Conservation (phyloP, 2,329 filamentous ascomycete species). For the Fusarium foetens region DNA sequence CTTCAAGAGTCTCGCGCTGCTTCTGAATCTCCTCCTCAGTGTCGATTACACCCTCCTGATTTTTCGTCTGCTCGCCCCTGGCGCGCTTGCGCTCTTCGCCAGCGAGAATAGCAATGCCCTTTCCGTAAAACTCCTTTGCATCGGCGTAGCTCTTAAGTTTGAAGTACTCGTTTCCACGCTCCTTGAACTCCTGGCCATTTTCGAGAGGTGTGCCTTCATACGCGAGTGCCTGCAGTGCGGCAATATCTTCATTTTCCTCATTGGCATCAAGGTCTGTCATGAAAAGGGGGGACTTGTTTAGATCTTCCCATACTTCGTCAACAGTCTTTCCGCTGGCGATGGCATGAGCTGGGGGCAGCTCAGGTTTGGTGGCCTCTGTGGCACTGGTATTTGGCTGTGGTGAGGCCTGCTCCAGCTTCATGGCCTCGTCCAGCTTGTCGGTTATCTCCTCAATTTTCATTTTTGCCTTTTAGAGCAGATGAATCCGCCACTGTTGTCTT, state of each 20-base stretch:
- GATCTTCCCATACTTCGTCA: slow-evolving; percentile 66
- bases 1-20: slow-evolving; percentile 75
- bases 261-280: slow-evolving; percentile 95
- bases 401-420: slow-evolving; percentile 38
- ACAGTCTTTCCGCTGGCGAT: slow-evolving; percentile 58
- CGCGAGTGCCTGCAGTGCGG: slow-evolving; percentile 87
- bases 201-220: slow-evolving; percentile 93
- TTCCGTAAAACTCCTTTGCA: slow-evolving; percentile 90
- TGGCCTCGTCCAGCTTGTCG: slow-evolving; percentile 53
- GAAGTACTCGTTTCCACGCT: slow-evolving; percentile 92
- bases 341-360: slow-evolving; percentile 59
- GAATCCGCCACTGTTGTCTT: background rate
- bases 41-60: slow-evolving; percentile 47
- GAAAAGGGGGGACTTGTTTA: slow-evolving; percentile 81
- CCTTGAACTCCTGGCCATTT: slow-evolving; percentile 84
- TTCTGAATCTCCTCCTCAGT: slow-evolving; percentile 66
- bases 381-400: background rate
- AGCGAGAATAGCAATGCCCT: slow-evolving; percentile 79
- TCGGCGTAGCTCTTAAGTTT: slow-evolving; percentile 77
- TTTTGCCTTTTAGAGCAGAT: slow-evolving; percentile 1
- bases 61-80: slow-evolving; percentile 49
- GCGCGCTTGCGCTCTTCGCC: slow-evolving; percentile 68
- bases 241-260: slow-evolving; percentile 82
- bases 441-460: slow-evolving; percentile 58
- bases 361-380: slow-evolving; percentile 50